Percentiles rank a stretch among this genome's conserved stretches.
phyloP scores from a whole-genome alignment of 306 rosid species.

The Inga oerstediana region DNA sequence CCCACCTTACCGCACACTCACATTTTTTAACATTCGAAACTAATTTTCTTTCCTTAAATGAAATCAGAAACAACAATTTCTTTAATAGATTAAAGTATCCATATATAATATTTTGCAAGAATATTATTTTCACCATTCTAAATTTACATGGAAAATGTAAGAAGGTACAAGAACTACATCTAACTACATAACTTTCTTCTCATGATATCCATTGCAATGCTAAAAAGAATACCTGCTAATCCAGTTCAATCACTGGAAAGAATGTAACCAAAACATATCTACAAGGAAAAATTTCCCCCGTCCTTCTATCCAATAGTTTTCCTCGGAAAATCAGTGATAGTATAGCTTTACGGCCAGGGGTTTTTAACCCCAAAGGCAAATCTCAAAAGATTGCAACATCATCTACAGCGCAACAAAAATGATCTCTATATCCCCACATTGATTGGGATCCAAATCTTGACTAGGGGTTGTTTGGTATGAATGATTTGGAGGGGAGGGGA shows the following conservation, averaged over 20 bases:
- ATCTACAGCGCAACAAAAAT: background rate
- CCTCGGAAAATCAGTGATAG: constrained; percentile 33
- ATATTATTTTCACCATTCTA: background rate
- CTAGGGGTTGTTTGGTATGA: background rate
- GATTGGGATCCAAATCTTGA: constrained; percentile 27
- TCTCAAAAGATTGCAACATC: constrained; percentile 18
- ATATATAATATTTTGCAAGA: background rate
- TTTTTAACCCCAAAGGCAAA: constrained; percentile 33
- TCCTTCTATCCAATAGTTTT: constrained; percentile 24
- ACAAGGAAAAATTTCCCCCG: constrained; percentile 14
- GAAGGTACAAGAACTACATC: constrained; percentile 6
- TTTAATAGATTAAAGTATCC: background rate
- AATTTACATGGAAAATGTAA: background rate
- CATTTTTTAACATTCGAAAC: no score
- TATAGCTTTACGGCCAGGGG: constrained; percentile 21
- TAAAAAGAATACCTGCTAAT: constrained; percentile 36
- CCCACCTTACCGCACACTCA: background rate
- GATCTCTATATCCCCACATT: background rate
- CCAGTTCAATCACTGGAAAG: constrained; percentile 31
- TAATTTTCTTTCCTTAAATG: background rate
- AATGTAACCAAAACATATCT: constrained; percentile 34
- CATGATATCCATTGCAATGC: constrained; percentile 31
- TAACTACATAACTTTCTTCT: constrained; percentile 5
- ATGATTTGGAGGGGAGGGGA: no score
- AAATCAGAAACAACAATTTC: background rate